Base-by-base conservation (phyloP, 2,329 filamentous ascomycete species). In the Simplicillium aogashimaense region DNA sequence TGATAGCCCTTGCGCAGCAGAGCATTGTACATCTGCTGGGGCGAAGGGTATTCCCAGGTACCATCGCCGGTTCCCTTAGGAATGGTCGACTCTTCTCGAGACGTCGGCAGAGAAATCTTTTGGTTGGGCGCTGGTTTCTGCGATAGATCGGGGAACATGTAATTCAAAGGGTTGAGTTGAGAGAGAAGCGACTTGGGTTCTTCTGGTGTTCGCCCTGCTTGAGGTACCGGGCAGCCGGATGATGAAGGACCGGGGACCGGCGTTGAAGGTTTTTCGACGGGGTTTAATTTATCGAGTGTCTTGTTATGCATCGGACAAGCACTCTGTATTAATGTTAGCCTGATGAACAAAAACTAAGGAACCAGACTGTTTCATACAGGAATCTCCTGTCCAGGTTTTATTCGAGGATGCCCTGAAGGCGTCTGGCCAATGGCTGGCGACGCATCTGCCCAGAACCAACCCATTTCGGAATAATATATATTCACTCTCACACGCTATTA, bases 21-120 rank as follows among this genome's bases (percentile, higher is more conserved):
- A 7, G 92, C 92, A 56, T 98, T 97, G 72, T 97, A 98, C 92
- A 98, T 98, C 64, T 98, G 92, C 66, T 98, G 92, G 1, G 92
- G 90, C 0, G 88, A 95, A 0, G 92, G 92, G 58, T 98, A 98
- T 63, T 97, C 92, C 92, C 92, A 98, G 54, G 86, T 94, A 36
- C 80, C 77, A 39, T 81, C 73, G 36, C 78, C 74, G 44, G 83
- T 79, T 53, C 85, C 86, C 50, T 84, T 84, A n/a, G 92, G 92
- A 51, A 98, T 98, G 1, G 89, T 88, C 1, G 86, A 94, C 25
- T 75, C 66, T 61, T 95, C 88, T 50, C 92, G 84, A 7, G 80
- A 75, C 2, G 89, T 83, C 1, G 89, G 85, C 1, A 98, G 76
- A 17, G 72, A 68, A 18, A 84, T 64, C 4, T 76, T 74, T 62